A percentile compares a stretch with the other conserved stretches of the same genome.
These are phyloP conservation scores for Hyaloscypha hepaticicola DNA, from an alignment of 495 filamentous ascomycete genomes.

Conservation along the genomic window DNA sequence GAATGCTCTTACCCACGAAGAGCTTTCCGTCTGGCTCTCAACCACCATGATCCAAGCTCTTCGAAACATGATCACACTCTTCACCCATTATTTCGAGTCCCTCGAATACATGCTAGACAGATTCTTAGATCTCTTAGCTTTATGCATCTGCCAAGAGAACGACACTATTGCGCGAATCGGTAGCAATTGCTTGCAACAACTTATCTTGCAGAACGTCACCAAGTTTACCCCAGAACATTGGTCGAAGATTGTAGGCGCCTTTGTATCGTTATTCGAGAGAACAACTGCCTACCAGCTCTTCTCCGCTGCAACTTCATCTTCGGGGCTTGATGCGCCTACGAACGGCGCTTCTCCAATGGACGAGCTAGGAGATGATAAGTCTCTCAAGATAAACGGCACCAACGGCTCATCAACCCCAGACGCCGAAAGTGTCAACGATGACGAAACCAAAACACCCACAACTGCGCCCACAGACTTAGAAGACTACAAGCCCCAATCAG, in stretches of 20 bases:
- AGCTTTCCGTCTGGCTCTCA: constrained; percentile 97
- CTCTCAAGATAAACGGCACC: constrained; percentile 62
- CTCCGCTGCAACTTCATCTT: constrained; percentile 67
- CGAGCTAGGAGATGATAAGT: constrained; percentile 47
- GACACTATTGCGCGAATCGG: constrained; percentile 98
- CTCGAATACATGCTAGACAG: constrained; percentile 96
- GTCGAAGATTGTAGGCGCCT: constrained; percentile 89
- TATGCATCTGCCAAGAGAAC: constrained; percentile 99
- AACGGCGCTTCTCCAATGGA: constrained; percentile 39
- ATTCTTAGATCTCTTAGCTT: constrained; percentile 86
- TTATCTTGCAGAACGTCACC: constrained; percentile 91
- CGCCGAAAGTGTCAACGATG: constrained; percentile 36
- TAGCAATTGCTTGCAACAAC: constrained; percentile 93
- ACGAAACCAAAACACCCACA: constrained; percentile 32
- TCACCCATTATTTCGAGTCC: constrained; percentile 96
- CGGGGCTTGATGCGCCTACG: constrained; percentile 45
- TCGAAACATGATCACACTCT: constrained; percentile 96
- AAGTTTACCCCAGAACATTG: constrained; percentile 88
- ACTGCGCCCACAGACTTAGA: constrained; percentile 62
- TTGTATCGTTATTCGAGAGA: constrained; percentile 90
- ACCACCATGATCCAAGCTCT: constrained; percentile 99
- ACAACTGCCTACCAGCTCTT: constrained; percentile 95
- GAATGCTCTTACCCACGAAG: constrained; percentile 89
- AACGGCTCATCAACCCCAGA: constrained; percentile 41
- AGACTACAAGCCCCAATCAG: constrained; percentile 77